Evolutionary conservation across 192 early-diverging fungal genomes (phyloP), one percentile per base, ranked within the genome.

Genomic region (Coemansia furcata): DNA sequence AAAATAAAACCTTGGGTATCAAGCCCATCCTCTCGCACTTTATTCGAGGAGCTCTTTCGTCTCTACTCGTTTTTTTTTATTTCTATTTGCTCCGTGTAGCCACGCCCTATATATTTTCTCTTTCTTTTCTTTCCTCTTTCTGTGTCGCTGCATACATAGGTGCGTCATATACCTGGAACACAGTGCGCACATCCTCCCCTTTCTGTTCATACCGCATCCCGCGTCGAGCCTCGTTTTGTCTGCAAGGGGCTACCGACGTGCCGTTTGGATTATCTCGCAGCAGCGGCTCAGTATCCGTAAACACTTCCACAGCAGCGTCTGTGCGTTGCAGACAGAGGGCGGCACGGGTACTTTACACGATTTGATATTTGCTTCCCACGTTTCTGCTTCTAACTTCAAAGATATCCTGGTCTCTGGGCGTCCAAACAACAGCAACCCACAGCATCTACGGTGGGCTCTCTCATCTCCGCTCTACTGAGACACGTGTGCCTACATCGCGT

Each of bases 81-180:
- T 65, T 47, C 35, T 68, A 17, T 43, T 23, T 64, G 42, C 46
- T 29, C 58, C 30, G 38, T 63, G 23, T 57, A 39, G 26, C 50
- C 55, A 9, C 35, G 29, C 30, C 19, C 32, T 46, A 10, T 26
- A 59, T 46, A 33, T 38, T 59, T 15, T 65, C 44, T 21, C 33
- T 65, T 29, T 71, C 60, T 61, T 54, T 52, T 43, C 39, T 47
- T 39, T 36, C 39, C 29, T 26, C 47, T 35, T 55, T 58, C 26
- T 57, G 50, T 52, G 50, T 26, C 50, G 50, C 50, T 52, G 50
- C 50, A 47, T 52, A 30, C 50, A 54, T 14, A 54, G 46, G 46
- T 47, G 46, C 19, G 46, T 21, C 19, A 21, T 47, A 44, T 17
- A 47, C 46, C 21, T 47, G 46, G 46, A 47, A 23, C 46, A 47